These are phyloP conservation scores for Penicillium alfredii DNA, from an alignment of 495 filamentous ascomycete genomes.

Conservation along the genomic window DNA sequence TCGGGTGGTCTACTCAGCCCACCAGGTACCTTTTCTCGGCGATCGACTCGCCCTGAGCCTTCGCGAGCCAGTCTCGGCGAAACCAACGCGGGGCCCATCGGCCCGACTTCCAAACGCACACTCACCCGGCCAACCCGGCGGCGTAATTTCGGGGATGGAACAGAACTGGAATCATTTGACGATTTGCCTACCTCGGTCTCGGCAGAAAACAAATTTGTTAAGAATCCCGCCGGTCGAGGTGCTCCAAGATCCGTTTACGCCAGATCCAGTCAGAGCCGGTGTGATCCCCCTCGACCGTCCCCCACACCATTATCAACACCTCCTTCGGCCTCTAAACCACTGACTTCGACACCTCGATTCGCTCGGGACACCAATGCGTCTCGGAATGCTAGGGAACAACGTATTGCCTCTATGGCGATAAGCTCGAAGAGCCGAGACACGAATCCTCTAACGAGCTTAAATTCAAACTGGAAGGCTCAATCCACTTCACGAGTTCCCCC, in stretches of 20 bases:
- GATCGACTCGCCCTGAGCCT: constrained; percentile 40
- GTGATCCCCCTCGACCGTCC: constrained; percentile 27
- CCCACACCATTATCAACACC: constrained; percentile 55
- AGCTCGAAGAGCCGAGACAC: constrained; percentile 38
- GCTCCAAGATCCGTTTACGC: constrained; percentile 59
- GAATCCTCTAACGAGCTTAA: constrained; percentile 57
- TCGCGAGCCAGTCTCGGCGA: constrained; percentile 36
- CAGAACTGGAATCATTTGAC: constrained; percentile 87
- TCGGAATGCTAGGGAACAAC: constrained; percentile 83
- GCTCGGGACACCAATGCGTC: constrained; percentile 89
- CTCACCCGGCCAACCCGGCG: constrained; percentile 67
- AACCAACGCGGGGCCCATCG: constrained; percentile 40
- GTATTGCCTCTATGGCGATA: constrained; percentile 49
- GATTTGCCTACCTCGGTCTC: constrained; percentile 85
- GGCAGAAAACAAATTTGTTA: constrained; percentile 74
- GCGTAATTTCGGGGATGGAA: constrained; percentile 85
- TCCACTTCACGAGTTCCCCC: constrained; percentile 51
- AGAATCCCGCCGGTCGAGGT: constrained; percentile 67
- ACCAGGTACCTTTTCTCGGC: constrained; percentile 45
- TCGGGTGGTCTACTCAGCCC: constrained; percentile 45
- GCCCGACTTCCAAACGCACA: constrained; percentile 52
- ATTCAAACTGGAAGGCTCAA: constrained; percentile 75
- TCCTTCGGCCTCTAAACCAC: constrained; percentile 38
- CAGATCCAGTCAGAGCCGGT: constrained; percentile 53
- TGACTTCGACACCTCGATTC: constrained; percentile 66